Conservation (phyloP, 768 basidiomycete genomes). For the Chalciporus piperatus region DNA sequence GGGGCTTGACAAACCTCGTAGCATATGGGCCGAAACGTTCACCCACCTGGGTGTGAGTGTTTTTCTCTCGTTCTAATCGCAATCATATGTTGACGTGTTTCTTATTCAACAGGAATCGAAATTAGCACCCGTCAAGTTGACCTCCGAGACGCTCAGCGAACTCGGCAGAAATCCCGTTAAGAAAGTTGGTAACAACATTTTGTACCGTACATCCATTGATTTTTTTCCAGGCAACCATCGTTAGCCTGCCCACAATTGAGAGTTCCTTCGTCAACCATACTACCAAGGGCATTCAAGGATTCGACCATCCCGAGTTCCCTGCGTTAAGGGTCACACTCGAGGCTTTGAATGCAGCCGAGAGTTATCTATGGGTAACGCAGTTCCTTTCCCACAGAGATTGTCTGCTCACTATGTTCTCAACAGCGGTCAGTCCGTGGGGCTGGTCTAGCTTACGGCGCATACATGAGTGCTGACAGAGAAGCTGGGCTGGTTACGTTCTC, state of each 20-base stretch:
- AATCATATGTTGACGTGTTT: conserved; percentile 2
- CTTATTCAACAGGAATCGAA: conserved; percentile 39
- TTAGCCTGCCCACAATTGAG: conserved; percentile 91
- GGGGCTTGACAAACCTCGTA: conserved; percentile 63
- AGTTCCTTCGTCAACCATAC: conserved; percentile 82
- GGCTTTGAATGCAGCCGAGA: conserved; percentile 89
- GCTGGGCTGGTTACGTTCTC: conserved; percentile 73
- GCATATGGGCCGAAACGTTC: conserved; percentile 74
- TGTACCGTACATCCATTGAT: not conserved
- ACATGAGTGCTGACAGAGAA: conserved; percentile 70
- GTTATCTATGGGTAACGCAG: conserved; percentile 80
- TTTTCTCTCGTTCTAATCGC: conserved; percentile 14
- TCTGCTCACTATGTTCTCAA: conserved; percentile 11
- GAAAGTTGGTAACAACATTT: conserved; percentile 47
- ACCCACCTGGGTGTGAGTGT: conserved; percentile 52
- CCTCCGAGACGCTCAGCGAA: conserved; percentile 66
- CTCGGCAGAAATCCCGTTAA: conserved; percentile 70
- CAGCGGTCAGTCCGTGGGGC: conserved; percentile 89
- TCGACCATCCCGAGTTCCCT: conserved; percentile 78
- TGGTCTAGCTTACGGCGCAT: conserved; percentile 93
- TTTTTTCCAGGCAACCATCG: conserved; percentile 64
- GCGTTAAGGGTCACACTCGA: conserved; percentile 83
- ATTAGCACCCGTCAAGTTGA: conserved; percentile 64
- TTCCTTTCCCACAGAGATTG: not conserved
- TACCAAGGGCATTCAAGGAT: conserved; percentile 76